These are phyloP conservation scores for Didymella segeticola DNA, from an alignment of 2,329 filamentous ascomycete species.

Conservation along the genomic window DNA sequence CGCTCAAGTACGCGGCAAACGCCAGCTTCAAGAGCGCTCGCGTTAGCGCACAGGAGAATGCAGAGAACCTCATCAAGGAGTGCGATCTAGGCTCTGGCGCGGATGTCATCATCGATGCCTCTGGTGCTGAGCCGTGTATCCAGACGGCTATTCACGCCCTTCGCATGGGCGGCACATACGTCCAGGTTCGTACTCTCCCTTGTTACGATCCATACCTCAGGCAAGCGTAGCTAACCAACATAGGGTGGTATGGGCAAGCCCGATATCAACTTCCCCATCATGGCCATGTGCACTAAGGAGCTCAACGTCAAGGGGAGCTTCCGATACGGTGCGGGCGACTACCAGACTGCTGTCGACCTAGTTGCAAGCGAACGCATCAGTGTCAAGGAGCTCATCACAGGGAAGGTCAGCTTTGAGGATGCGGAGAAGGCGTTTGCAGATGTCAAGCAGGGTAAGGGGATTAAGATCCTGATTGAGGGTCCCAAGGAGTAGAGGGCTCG, in stretches of 20 bases:
- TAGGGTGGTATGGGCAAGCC: slow-evolving; percentile 79
- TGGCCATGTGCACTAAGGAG: slow-evolving; percentile 89
- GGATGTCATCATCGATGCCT: slow-evolving; percentile 58
- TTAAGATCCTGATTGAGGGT: slow-evolving; percentile 65
- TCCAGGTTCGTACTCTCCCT: slow-evolving; percentile 39
- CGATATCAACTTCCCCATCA: slow-evolving; percentile 90
- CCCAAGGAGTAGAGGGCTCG: slow-evolving; percentile 32
- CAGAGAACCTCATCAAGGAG: slow-evolving; percentile 68
- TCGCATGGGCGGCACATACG: slow-evolving; percentile 57
- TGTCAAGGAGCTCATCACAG: slow-evolving; percentile 80
- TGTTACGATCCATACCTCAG: neutral
- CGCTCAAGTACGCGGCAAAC: slow-evolving; percentile 73
- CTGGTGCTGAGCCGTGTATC: slow-evolving; percentile 57
- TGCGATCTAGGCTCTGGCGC: slow-evolving; percentile 64
- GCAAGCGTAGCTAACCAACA: neutral
- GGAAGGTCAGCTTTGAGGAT: slow-evolving; percentile 77
- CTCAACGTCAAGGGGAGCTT: slow-evolving; percentile 86
- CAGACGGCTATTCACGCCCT: slow-evolving; percentile 59
- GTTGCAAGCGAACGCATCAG: slow-evolving; percentile 73
- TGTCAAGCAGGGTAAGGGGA: slow-evolving; percentile 82
- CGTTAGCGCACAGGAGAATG: slow-evolving; percentile 71
- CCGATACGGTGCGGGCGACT: slow-evolving; percentile 87
- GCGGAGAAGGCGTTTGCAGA: slow-evolving; percentile 87
- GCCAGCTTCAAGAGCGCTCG: slow-evolving; percentile 68
- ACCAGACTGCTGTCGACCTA: slow-evolving; percentile 80